phyloP scores from a whole-genome alignment of 2,329 filamentous ascomycete species.

The Trichoderma endophyticum region DNA sequence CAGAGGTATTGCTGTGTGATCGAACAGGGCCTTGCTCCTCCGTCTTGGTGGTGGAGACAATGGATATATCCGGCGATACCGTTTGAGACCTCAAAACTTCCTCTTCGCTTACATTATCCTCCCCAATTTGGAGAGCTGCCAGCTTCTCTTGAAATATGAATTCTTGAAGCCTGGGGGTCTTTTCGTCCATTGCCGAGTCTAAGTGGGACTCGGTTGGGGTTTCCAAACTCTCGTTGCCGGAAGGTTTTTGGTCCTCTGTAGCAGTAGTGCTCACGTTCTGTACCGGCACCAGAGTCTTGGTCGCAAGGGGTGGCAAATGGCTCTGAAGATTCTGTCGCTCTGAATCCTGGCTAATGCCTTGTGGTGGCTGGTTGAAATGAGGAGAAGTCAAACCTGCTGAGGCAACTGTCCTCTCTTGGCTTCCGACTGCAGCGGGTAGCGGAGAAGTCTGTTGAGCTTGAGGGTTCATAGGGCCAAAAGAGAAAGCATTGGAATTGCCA shows the following conservation, averaged over 20 bases:
- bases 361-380: neutral
- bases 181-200: neutral
- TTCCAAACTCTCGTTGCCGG: neutral
- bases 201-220: neutral
- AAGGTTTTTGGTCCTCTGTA: neutral
- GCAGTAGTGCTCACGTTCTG: neutral
- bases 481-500: neutral
- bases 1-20: neutral
- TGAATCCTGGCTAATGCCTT: neutral
- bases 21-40: slow-evolving; percentile 1
- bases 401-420: neutral
- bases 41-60: neutral
- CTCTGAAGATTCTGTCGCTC: neutral
- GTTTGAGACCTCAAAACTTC: slow-evolving; percentile 9
- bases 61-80: slow-evolving; percentile 18
- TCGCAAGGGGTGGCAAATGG: neutral
- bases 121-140: neutral
- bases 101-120: slow-evolving; percentile 2
- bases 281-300: neutral
- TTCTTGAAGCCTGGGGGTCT: neutral
- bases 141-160: slow-evolving; percentile 4
- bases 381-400: neutral
- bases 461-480: neutral
- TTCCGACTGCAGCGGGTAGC: neutral
- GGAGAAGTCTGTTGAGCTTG: neutral